phyloP scores from a whole-genome alignment of 2,329 filamentous ascomycete species.

The Claviceps sp. region DNA sequence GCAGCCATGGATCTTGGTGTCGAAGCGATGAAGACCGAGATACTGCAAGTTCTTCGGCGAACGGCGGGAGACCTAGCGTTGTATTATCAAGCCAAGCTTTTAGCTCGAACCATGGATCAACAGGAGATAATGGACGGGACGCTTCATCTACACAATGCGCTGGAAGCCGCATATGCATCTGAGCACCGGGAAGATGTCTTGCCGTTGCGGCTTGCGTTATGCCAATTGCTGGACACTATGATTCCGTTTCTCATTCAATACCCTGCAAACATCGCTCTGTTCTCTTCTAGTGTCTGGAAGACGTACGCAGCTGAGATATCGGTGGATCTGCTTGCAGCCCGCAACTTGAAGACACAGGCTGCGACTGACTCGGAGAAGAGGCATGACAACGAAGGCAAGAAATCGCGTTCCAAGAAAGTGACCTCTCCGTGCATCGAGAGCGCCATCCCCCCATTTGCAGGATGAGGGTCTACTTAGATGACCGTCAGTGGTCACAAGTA shows the following conservation, averaged over 20 bases:
- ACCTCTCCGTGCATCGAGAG: too few relatives aligned
- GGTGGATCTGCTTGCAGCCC: slow-evolving; percentile 12
- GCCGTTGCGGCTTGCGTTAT: slow-evolving; percentile 19
- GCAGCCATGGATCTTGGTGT: slow-evolving; percentile 18
- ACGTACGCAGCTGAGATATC: slow-evolving; percentile 12
- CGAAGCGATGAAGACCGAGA: slow-evolving; percentile 13
- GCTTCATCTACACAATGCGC: slow-evolving; percentile 15
- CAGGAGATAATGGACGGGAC: slow-evolving; percentile 12
- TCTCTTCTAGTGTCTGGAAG: slow-evolving; percentile 14
- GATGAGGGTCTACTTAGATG: too few relatives aligned
- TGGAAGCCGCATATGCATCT: slow-evolving; percentile 16
- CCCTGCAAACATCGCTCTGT: slow-evolving; percentile 11
- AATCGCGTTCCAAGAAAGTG: too few relatives aligned
- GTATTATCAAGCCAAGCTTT: slow-evolving; percentile 9
- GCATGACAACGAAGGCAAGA: too few relatives aligned
- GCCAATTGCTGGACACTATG: slow-evolving; percentile 15
- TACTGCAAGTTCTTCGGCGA: slow-evolving; percentile 16
- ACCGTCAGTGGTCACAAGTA: too few relatives aligned
- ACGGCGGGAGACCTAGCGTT: slow-evolving; percentile 13
- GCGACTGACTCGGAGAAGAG: too few relatives aligned
- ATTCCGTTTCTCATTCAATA: slow-evolving; percentile 14
- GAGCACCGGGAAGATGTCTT: slow-evolving; percentile 13
- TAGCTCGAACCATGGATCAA: slow-evolving; percentile 8
- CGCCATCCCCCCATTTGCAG: too few relatives aligned
- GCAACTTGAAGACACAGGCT: background rate